phyloP scores from a whole-genome alignment of 1,284 basidiomycete species.

The Malassezia brasiliensis region DNA sequence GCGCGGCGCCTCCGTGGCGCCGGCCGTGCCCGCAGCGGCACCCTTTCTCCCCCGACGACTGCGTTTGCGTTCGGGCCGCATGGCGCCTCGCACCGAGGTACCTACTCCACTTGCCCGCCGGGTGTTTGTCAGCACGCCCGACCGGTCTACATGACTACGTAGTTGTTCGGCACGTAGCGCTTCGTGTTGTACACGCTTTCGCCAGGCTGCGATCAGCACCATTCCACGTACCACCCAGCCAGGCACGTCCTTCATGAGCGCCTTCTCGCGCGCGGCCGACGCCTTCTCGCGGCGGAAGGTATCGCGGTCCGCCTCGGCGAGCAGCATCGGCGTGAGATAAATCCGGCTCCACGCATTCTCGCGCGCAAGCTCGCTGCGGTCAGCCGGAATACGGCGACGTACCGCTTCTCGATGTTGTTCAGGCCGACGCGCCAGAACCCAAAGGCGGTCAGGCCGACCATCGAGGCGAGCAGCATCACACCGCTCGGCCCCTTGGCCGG shows the following conservation, averaged over 20 bases:
- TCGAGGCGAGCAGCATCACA: conserved; percentile 70
- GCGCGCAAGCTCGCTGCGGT: conserved; percentile 72
- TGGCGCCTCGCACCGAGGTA: neutral
- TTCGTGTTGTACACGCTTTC: conserved; percentile 77
- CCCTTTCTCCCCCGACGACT: too few species aligned
- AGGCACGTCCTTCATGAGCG: conserved; percentile 89
- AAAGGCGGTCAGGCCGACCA: conserved; percentile 73
- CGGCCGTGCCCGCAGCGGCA: too few species aligned
- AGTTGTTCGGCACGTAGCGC: conserved; percentile 60
- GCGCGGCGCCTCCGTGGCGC: too few species aligned
- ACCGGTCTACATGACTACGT: conserved; percentile 50
- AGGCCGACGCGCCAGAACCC: conserved; percentile 85
- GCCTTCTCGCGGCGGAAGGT: conserved; percentile 72
- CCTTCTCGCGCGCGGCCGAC: conserved; percentile 68
- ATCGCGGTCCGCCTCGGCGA: conserved; percentile 88
- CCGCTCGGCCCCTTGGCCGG: conserved; percentile 85
- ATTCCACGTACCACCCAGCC: conserved; percentile 59
- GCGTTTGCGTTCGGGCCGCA: neutral
- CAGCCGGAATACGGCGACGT: conserved; percentile 46
- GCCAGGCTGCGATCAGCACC: conserved; percentile 54
- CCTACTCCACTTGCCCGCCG: neutral
- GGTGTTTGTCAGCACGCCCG: neutral
- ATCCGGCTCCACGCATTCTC: conserved; percentile 95
- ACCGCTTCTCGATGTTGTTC: conserved; percentile 88
- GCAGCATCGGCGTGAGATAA: conserved; percentile 72